These are phyloP conservation scores for Erodium texanum DNA, from an alignment of 441 rosid genomes.

Conservation along the genomic window DNA sequence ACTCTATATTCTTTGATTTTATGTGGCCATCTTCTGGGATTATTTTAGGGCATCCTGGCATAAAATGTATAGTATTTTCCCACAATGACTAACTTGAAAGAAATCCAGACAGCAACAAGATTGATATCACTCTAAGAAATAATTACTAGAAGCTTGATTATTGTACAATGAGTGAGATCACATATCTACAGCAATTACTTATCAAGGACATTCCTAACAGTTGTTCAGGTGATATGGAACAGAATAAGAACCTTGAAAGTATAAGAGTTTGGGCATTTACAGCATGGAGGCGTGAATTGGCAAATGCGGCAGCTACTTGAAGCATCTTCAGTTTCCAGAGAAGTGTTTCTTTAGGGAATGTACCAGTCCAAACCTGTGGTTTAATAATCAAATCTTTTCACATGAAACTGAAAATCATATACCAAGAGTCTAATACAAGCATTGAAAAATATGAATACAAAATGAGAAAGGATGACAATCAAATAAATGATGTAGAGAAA, in stretches of 20 bases:
- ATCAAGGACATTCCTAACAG: neutral
- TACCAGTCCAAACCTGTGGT: slow-evolving; percentile 39
- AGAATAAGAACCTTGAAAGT: slow-evolving; percentile 39
- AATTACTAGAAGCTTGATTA: neutral
- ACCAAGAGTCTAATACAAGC: neutral
- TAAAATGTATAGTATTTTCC: neutral
- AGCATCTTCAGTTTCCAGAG: slow-evolving; percentile 55
- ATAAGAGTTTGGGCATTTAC: slow-evolving; percentile 46
- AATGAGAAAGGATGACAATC: neutral
- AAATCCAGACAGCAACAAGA: neutral
- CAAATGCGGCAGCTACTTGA: slow-evolving; percentile 37
- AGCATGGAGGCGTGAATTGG: slow-evolving; percentile 45
- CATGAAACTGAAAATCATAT: slow-evolving; percentile 9
- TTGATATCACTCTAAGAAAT: neutral
- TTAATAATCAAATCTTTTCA: slow-evolving; percentile 21
- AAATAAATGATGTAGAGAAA: neutral
- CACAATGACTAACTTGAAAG: neutral
- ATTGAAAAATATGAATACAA: neutral
- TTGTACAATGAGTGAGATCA: neutral
- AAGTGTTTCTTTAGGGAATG: slow-evolving; percentile 44
- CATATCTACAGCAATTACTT: neutral
- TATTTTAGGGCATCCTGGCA: neutral
- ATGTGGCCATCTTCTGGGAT: neutral
- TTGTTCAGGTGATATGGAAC: slow-evolving; percentile 1
- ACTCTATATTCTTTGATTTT: neutral